phyloP scores from a whole-genome alignment of 1,284 basidiomycete species.

The Golubevia sp. region DNA sequence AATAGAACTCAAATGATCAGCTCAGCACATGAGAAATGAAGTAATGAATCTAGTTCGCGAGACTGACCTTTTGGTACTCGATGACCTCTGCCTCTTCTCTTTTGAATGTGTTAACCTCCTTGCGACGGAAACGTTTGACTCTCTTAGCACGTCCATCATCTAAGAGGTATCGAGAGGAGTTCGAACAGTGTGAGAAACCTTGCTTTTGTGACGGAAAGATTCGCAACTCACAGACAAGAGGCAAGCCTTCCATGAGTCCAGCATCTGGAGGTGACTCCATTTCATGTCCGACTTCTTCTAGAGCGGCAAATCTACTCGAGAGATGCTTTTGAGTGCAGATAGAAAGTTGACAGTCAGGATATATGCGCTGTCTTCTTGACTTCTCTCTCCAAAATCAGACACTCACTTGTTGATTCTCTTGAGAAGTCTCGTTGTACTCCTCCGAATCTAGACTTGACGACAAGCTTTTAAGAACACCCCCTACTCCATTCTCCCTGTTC shows the following conservation, averaged over 20 bases:
- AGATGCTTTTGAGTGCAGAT: background rate
- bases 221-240: background rate
- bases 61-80: background rate
- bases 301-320: background rate
- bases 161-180: too few species aligned
- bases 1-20: too few species aligned
- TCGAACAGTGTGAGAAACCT: too few species aligned
- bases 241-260: background rate
- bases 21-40: too few species aligned
- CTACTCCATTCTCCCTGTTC: too few species aligned
- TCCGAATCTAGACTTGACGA: too few species aligned
- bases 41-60: background rate
- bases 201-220: too few species aligned
- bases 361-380: too few species aligned
- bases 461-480: too few species aligned
- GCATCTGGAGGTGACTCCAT: background rate
- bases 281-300: background rate
- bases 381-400: background rate
- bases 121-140: background rate
- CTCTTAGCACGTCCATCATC: background rate
- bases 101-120: background rate
- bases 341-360: too few species aligned
- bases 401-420: background rate
- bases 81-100: background rate
- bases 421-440: too few species aligned